Base-by-base conservation (phyloP, 2,329 filamentous ascomycete species). In the Penicillium sp. region DNA sequence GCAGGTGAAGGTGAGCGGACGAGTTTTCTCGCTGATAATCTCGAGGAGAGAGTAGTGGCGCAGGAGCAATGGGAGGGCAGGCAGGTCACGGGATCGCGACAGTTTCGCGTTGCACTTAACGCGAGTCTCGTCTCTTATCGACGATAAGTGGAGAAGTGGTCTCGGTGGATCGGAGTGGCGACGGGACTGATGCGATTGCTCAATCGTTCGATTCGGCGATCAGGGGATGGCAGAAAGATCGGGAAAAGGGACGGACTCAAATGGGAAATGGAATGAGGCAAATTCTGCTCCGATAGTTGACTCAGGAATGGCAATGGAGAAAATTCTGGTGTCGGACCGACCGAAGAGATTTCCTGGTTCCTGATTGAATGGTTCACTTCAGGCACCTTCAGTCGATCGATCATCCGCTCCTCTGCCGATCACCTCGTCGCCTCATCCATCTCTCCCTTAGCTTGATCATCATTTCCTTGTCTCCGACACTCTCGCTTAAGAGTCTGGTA, bases 41-140 rank as follows among this genome's bases (percentile, higher is more conserved):
- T 8, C 30, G 16, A 45, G 28, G 26, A 25, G 56, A 38, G 22
- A 33, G 30, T 33, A 33, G 30, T 11, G 10, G 30, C 1, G 30
- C 16, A 37, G 54, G 25, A 4, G 46, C 55, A 48, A 14, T 16
- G 10, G 33, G 25, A 43, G 38, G 13, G 13, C 25, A 68, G 16
- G 13, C n/a, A 68, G 62, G 69, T 76, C 73, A 75, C 75, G 70
- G 67, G 73, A 68, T 66, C 73, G 75, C 70, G 75, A 62, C 67
- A 68, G 65, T 75, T 76, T 78, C 75, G 75, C 73, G 75, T 78
- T 76, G 70, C 74, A 77, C 73, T 77, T 77, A 70, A 77, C 75
- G 75, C 75, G 75, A 66, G 60, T 49, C 28, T 62, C 64, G 59
- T 53, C 30, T 64, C 66, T 68, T 69, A 67, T 68, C 64, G 30